These are phyloP conservation scores for Trapa incisa DNA, from an alignment of 345 rosid species.

Conservation along the genomic window DNA sequence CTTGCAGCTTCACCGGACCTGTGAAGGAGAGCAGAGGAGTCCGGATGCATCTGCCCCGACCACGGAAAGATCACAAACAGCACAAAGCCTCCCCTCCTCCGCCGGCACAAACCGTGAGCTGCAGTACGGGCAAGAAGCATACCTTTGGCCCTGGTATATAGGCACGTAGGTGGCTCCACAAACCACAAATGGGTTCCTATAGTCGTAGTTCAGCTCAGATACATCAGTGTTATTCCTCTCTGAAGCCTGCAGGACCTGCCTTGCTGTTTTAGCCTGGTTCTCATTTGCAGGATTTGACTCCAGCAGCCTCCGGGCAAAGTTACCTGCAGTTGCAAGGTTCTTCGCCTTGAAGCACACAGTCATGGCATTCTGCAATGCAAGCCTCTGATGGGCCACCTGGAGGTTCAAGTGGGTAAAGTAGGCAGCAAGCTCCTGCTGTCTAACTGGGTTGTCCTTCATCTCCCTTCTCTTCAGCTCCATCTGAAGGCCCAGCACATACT, in stretches of 20 bases:
- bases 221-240: slow-evolving; percentile 71
- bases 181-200: slow-evolving; percentile 83
- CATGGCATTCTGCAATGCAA: slow-evolving; percentile 73
- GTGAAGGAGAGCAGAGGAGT: slow-evolving; percentile 75
- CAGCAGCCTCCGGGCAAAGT: slow-evolving; percentile 68
- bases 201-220: slow-evolving; percentile 65
- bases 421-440: slow-evolving; percentile 96
- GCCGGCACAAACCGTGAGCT: slow-evolving; percentile 61
- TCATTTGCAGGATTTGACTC: slow-evolving; percentile 70
- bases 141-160: slow-evolving; percentile 83
- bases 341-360: slow-evolving; percentile 61
- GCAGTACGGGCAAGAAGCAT: slow-evolving; percentile 79
- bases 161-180: slow-evolving; percentile 91
- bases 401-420: slow-evolving; percentile 94
- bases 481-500: slow-evolving; percentile 71
- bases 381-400: slow-evolving; percentile 71
- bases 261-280: slow-evolving; percentile 64
- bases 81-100: slow-evolving; percentile 63
- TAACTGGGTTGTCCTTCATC: slow-evolving; percentile 44
- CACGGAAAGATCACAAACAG: slow-evolving; percentile 68
- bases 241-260: slow-evolving; percentile 68
- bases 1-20: slow-evolving; percentile 30
- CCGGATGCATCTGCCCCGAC: slow-evolving; percentile 95
- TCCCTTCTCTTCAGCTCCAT: slow-evolving; percentile 87
- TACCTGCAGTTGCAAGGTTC: slow-evolving; percentile 67